Base-by-base conservation (phyloP, 106 monocot species). In the Dioscorea dumetorum region DNA sequence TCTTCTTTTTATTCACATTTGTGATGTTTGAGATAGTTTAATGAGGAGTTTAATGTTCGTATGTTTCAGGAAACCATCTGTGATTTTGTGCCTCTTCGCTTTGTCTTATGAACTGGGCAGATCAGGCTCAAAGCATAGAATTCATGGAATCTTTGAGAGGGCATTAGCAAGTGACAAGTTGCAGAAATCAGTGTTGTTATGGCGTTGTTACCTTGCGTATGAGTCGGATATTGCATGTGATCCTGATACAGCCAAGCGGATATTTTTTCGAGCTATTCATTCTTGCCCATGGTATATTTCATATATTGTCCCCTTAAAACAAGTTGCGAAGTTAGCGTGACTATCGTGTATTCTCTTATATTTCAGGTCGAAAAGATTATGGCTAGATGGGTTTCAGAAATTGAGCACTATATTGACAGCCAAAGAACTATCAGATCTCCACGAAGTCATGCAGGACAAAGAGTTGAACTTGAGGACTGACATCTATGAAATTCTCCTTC, bases 241-340 rank as follows among this genome's bases (percentile, higher is more conserved):
- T 72, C 66, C 64, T 52, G 74, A 74, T 82, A 85, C 88, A 18
- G 88, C 86, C 18, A 88, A 73, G 57, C 73, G 88, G 12, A 76
- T 91, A 61, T 91, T 88, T 71, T 95, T 91, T 73, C 82, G 95
- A 82, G 88, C 88, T 57, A 89, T 91, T 77, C 91, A 95, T 82
- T 81, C 95, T 15, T 95, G 95, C 70, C 95, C 95, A 70, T 95
- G 95, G 95, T 95, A 88, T 3, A 28, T 1, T 28, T 28, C 3
- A 28, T 28, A 41, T 6, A 41, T 41, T 41, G 2, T 41, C 41
- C 41, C 6, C 41, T 0, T 41, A 41, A 41, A 41, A 41, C 41
- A 41, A 41, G 9, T 41, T 41, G 41, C 41, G 10, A 41, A 41
- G 2, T 41, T 6, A 41, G 41, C 10, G 6, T 41, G 41, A 41